Evolutionary conservation across 768 basidiomycete species (phyloP).

Genomic region (Mycena epipterygia): DNA sequence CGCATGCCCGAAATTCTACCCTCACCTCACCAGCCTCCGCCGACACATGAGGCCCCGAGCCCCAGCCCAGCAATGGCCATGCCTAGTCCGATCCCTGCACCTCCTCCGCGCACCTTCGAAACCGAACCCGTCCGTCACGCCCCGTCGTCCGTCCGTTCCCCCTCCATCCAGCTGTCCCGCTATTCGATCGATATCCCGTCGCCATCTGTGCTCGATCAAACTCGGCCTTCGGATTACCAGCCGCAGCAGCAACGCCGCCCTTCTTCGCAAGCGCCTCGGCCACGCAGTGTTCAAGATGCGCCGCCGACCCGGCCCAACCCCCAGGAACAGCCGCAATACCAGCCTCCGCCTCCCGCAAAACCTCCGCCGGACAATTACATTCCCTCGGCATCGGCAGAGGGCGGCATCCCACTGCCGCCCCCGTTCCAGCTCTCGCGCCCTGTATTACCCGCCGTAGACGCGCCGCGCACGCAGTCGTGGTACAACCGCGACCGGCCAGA

Average conservation of each 20-base stretch:
- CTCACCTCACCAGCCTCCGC: not conserved
- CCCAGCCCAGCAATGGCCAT: conserved; percentile 17
- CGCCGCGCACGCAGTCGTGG: conserved; percentile 17
- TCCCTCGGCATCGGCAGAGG: conserved; percentile 23
- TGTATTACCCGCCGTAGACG: not conserved
- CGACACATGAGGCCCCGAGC: not conserved
- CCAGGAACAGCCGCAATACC: conserved; percentile 8
- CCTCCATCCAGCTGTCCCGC: conserved; percentile 21
- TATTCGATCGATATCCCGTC: conserved; percentile 33
- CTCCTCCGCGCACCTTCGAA: conserved; percentile 1
- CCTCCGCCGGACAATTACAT: conserved; percentile 37
- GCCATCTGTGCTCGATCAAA: conserved; percentile 26
- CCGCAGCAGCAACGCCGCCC: not conserved
- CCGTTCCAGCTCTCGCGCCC: conserved; percentile 33
- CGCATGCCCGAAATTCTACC: conserved; percentile 12
- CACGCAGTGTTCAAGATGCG: not conserved
- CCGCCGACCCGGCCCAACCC: not conserved
- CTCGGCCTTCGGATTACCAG: not conserved
- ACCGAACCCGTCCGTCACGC: conserved; percentile 2
- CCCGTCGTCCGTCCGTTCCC: conserved; percentile 15
- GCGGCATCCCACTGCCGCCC: conserved; percentile 35
- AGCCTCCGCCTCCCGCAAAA: not conserved
- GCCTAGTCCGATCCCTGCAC: conserved; percentile 8
- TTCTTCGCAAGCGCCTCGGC: conserved; percentile 6
- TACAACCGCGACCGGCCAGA: not conserved